Evolutionary conservation across 176 grass and related monocot genomes (phyloP), one percentile per base, ranked within the genome.

Genomic region (Microstegium vimineum): DNA sequence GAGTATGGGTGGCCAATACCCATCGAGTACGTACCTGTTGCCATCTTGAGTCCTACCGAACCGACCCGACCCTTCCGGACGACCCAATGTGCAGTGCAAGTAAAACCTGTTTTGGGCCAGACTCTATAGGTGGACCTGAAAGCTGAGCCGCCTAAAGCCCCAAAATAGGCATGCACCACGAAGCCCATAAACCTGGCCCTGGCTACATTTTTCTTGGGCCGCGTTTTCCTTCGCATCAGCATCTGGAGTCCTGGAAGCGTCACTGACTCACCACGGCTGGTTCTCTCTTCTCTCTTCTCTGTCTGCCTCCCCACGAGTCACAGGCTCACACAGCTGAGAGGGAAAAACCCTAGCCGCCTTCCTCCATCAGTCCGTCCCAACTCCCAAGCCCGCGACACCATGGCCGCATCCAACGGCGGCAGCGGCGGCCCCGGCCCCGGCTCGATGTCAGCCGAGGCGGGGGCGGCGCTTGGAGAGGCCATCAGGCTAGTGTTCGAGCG

Each of bases 401-500:
- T 91, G 92, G 71, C 83, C 17, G 78, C 80, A 47, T 66, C 83
- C 28, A 70, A 63, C 25, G 67, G 84, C 64, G 73, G 71, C 32
- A 77, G 75, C 66, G 77, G 56, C n/a, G 54, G 54, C 54, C n/a
- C 33, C 20, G 84, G 70, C 46, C 76, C 65, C 42, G 83, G 41
- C 34, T 60, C 78, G n/a, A 86, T 92, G 16, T 92, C 90, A 20
- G 23, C 73, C 3, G 74, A 91, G 82, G 84, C 67, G 8, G 17
- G 32, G 10, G 81, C 82, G 6, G 49, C 82, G 5, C 56, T 98
- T 20, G 36, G 79, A 2, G 96, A 98, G 82, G 90, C 92, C 11
- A 82, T 98, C 35, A 60, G 46, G 2, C 92, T 94, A 3, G 71
- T 98, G 36, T 84, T 98, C 43, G 81, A 42, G 51, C 84, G 86